Conservation (phyloP, 176 grass and related monocot genomes). For the Carex pumila region DNA sequence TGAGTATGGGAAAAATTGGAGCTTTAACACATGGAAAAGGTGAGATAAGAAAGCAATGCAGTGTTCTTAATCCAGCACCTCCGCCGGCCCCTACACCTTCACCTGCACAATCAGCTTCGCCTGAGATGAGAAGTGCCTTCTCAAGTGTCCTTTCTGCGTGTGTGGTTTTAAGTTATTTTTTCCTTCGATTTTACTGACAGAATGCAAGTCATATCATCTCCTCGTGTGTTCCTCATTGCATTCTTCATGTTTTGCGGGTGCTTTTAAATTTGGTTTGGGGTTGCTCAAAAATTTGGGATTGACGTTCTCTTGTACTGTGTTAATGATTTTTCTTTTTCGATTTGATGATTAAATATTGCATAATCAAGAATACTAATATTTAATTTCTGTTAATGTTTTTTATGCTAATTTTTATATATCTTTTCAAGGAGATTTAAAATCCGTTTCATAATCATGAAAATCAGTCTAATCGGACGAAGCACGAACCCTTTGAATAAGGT, state of each 20-base stretch:
- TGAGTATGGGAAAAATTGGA: constrained; percentile 19
- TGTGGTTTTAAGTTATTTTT: background rate
- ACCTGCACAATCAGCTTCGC: background rate
- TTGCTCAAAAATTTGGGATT: background rate
- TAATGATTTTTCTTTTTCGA: background rate
- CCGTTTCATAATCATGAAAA: no score
- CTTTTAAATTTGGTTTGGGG: background rate
- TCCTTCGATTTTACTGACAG: background rate
- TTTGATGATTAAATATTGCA: background rate
- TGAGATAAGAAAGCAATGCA: constrained; percentile 9
- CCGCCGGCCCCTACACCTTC: background rate
- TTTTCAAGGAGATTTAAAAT: no score
- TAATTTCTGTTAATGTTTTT: background rate
- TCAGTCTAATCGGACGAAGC: no score
- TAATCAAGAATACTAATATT: background rate
- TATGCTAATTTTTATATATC: background rate
- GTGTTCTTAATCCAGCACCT: background rate
- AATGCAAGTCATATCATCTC: background rate
- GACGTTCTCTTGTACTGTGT: background rate
- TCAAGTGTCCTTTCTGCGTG: background rate
- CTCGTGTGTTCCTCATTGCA: background rate
- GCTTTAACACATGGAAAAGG: constrained; percentile 4
- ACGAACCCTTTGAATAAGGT: no score
- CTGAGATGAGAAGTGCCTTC: background rate
- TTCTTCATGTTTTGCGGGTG: background rate